Base-by-base conservation (phyloP, 2,329 filamentous ascomycete genomes). In the Thyridium curvatum region DNA sequence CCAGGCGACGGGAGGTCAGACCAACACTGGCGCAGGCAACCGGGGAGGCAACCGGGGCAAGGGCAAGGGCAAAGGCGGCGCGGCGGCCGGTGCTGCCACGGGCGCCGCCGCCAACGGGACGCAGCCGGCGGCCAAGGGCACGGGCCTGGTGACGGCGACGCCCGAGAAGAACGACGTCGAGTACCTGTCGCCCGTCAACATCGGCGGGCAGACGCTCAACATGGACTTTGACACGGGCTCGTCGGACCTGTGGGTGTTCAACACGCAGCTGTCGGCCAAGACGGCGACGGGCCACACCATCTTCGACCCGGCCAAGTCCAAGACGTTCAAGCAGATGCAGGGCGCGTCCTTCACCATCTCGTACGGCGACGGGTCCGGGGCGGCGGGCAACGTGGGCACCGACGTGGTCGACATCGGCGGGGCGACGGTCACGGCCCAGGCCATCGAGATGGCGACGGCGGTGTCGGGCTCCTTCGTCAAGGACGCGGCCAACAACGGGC, bases 141-240 rank as follows among this genome's bases (percentile, higher is more conserved):
- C 58, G 28, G 82, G 82, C 35, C 60, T 71, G 31, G 85, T 86
- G 38, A 64, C 74, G 21, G 79, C 82, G 38, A 80, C 74, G 18
- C 78, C 82, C 12, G 76, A 81, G 46, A 61, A 72, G 33, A 77
- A 80, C 48, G 84, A 85, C 52, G 68, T 75, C 35, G 87, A 86
- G 42, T 90, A 86, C 52, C 70, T 90, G 12, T 74, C 79, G 1
- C 80, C 81, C 0, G 78, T 87, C 38, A 71, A 56, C n/a, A 74
- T 88, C 46, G 84, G 84, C 43, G 80, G 79, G 5, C 83, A 87
- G 61, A 72, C 69, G 4, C 52, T 88, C 41, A 77, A 79, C 52
- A 62, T 88, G 55, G 77, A 86, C 56, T 85, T 88, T 53, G 84
- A 88, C 59, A 83, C 81, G n/a, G 84, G 84, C 41, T 86, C 82